Conservation (phyloP, 1,284 basidiomycete genomes). For the Ceratobasidium sp. region DNA sequence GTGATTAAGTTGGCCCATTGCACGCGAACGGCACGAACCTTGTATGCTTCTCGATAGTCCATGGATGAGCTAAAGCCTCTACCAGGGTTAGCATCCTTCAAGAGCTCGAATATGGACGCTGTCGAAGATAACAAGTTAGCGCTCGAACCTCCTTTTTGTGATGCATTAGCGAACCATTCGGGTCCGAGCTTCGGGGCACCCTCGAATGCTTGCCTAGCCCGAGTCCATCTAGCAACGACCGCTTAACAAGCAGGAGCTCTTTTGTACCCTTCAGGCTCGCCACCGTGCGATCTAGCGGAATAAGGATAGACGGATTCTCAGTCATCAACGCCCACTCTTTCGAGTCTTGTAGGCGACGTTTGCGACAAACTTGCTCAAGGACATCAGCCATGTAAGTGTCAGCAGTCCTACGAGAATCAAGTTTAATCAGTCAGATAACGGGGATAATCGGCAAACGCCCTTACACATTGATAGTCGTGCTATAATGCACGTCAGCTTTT, state of each 20-base stretch:
- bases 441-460: conserved; percentile 50
- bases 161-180: conserved; percentile 73
- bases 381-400: conserved; percentile 99
- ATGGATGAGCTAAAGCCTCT: conserved; percentile 37
- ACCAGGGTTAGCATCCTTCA: conserved; percentile 60
- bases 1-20: not conserved
- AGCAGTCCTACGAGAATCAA: conserved; percentile 66
- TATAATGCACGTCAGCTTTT: conserved; percentile 82
- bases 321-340: conserved; percentile 88
- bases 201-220: conserved; percentile 66
- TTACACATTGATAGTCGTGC: conserved; percentile 88
- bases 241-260: conserved; percentile 85
- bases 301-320: conserved; percentile 80
- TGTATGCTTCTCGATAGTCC: conserved; percentile 67
- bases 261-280: conserved; percentile 89
- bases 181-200: conserved; percentile 77
- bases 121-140: conserved; percentile 34
- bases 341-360: conserved; percentile 74
- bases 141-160: not conserved
- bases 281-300: conserved; percentile 95
- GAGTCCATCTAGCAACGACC: conserved; percentile 73
- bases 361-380: conserved; percentile 83
- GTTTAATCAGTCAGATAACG: conserved; percentile 24
- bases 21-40: conserved; percentile 60
- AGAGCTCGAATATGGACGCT: conserved; percentile 93